Conservation (phyloP, 352 stramenopile genomes). For the Globisporangium rhizosaccharum region DNA sequence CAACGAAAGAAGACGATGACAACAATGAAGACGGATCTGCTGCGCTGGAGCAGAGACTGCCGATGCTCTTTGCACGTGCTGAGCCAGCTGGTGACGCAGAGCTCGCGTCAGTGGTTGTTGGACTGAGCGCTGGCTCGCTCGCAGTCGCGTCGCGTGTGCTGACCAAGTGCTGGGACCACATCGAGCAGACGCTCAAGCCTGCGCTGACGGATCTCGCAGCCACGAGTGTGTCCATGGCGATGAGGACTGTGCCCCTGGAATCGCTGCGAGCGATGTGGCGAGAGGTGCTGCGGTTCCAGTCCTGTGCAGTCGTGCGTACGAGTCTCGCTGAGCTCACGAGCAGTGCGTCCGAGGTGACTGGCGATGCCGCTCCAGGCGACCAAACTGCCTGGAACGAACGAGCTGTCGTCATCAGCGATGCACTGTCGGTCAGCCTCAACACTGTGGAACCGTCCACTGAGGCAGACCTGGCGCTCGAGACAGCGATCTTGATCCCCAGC, state of each 20-base stretch:
- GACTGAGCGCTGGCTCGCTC: constrained; percentile 2
- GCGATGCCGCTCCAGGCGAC: no score
- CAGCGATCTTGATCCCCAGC: constrained; percentile 26
- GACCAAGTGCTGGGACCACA: constrained; percentile 1
- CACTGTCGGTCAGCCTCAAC: background rate
- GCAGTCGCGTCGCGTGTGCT: constrained; percentile 4
- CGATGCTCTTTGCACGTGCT: background rate
- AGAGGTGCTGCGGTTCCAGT: constrained; percentile 2
- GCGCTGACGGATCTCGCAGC: background rate
- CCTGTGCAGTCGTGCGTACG: background rate
- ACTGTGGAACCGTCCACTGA: no score
- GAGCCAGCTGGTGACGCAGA: background rate
- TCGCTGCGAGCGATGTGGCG: constrained; percentile 1
- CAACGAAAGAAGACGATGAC: no score
- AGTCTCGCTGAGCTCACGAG: background rate
- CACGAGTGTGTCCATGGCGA: background rate
- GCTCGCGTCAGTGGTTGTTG: background rate
- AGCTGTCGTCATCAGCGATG: background rate
- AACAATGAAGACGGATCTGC: background rate
- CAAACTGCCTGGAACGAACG: background rate
- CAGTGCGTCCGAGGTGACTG: background rate
- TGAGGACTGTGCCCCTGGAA: background rate
- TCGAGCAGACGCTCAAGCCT: constrained; percentile 4
- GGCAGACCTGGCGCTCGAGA: constrained; percentile 1
- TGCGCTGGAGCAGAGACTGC: background rate